A percentile compares a stretch with the other conserved stretches of the same genome.
Conservation (phyloP, 2,329 filamentous ascomycete genomes). For the Pyrenophora tritici-repentis region DNA sequence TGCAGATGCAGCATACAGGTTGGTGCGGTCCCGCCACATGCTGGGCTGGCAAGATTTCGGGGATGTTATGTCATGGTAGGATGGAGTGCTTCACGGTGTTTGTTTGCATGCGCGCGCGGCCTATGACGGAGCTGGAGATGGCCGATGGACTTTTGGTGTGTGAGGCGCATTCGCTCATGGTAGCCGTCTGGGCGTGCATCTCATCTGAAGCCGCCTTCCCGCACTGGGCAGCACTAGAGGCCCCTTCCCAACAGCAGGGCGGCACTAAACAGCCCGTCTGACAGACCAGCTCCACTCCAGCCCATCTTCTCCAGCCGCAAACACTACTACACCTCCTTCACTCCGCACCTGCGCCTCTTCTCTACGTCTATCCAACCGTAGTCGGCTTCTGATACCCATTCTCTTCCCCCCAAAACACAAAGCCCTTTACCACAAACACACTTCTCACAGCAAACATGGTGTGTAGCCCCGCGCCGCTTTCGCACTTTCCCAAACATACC, state of each 20-base stretch:
- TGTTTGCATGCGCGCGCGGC: too few species aligned
- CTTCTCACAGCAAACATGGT: slow-evolving; percentile 42
- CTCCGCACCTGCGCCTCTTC: slow-evolving; percentile 23
- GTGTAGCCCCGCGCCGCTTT: slow-evolving; percentile 38
- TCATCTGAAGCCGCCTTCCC: slow-evolving; percentile 15
- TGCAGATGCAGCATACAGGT: slow-evolving; percentile 70
- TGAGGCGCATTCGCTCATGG: slow-evolving; percentile 11
- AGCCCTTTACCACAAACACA: background rate
- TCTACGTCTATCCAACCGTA: slow-evolving; percentile 4
- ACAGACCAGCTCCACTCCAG: slow-evolving; percentile 29
- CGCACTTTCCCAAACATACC: slow-evolving; percentile 34
- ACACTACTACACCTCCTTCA: slow-evolving; percentile 27
- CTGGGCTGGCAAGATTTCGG: slow-evolving; percentile 42
- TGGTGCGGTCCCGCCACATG: slow-evolving; percentile 99
- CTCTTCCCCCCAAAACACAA: background rate
- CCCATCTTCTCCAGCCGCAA: slow-evolving; percentile 36
- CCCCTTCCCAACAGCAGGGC: slow-evolving; percentile 24
- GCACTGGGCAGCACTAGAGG: slow-evolving; percentile 15
- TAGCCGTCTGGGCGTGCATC: slow-evolving; percentile 8
- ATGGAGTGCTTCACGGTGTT: background rate
- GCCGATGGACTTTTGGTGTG: background rate
- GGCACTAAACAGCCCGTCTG: slow-evolving; percentile 24
- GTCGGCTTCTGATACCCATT: slow-evolving; percentile 2
- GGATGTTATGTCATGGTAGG: slow-evolving; percentile 40
- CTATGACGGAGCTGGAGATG: background rate